Percentiles rank a stretch among this genome's conserved stretches.
Conservation (phyloP, 192 early-diverging fungal species). For the Backusella liffmaniae region DNA sequence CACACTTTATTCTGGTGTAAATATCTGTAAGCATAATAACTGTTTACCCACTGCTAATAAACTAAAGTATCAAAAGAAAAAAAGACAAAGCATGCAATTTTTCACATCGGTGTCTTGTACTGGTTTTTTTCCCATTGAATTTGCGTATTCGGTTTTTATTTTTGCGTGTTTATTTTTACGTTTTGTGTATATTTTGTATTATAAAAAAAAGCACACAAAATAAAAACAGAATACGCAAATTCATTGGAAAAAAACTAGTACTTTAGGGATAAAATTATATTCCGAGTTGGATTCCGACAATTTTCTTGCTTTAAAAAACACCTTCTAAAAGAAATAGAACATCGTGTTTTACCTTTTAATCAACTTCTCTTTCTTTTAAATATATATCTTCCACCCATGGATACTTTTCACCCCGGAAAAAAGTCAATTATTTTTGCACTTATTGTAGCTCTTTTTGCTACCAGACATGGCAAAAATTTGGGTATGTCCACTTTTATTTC, state of each 20-base stretch:
- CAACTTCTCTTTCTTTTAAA: background rate
- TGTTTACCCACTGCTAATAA: too few species aligned
- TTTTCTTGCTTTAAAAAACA: background rate
- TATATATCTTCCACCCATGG: background rate
- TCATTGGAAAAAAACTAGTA: too few species aligned
- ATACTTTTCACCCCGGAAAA: background rate
- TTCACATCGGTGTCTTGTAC: background rate
- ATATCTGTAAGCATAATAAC: too few species aligned
- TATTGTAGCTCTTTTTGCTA: slow-evolving; percentile 2
- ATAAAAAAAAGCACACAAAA: too few species aligned
- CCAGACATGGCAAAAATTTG: background rate
- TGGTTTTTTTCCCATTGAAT: too few species aligned
- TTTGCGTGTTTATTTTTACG: too few species aligned
- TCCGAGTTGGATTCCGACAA: background rate
- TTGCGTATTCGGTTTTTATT: too few species aligned
- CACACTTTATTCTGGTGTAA: background rate
- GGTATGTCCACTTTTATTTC: background rate
- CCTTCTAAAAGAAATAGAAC: background rate
- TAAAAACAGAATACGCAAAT: too few species aligned
- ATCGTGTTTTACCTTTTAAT: background rate
- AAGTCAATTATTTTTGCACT: background rate
- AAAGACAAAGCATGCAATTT: too few species aligned
- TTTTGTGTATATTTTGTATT: too few species aligned
- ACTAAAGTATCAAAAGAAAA: too few species aligned
- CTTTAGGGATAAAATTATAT: background rate